phyloP scores from a whole-genome alignment of 768 basidiomycete genomes.

The Psilocybe azurescens region DNA sequence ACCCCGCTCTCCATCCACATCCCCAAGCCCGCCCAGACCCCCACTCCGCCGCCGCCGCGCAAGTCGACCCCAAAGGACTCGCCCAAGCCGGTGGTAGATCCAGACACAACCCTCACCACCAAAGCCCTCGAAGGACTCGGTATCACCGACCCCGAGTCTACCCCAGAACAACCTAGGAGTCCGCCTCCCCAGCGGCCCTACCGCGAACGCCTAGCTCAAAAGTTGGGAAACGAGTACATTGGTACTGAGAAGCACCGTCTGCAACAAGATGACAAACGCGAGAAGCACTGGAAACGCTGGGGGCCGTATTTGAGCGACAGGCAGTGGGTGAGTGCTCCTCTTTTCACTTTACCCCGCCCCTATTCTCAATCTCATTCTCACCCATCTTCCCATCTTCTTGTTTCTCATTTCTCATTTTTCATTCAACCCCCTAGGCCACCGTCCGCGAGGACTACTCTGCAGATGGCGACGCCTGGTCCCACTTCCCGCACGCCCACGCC shows the following conservation, averaged over 20 bases:
- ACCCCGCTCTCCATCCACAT: conserved; percentile 37
- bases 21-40: background rate
- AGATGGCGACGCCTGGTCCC: conserved; percentile 95
- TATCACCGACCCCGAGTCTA: conserved; percentile 5
- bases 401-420: too few relatives aligned
- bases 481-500: conserved; percentile 94
- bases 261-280: conserved; percentile 78
- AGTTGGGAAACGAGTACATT: conserved; percentile 73
- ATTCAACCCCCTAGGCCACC: conserved; percentile 91
- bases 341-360: conserved; percentile 6
- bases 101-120: background rate
- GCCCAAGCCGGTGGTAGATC: conserved; percentile 12
- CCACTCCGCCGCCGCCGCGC: background rate
- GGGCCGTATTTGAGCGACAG: conserved; percentile 97
- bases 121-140: conserved; percentile 9
- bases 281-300: conserved; percentile 98
- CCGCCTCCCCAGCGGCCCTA: conserved; percentile 40
- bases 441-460: conserved; percentile 98
- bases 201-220: conserved; percentile 67
- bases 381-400: too few relatives aligned
- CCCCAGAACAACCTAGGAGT: conserved; percentile 22
- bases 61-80: conserved; percentile 3
- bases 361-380: too few relatives aligned
- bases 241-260: conserved; percentile 86
- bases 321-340: conserved; percentile 96